Conservation (phyloP, 176 grass and related monocot genomes). For the Pontederia crassipes region DNA sequence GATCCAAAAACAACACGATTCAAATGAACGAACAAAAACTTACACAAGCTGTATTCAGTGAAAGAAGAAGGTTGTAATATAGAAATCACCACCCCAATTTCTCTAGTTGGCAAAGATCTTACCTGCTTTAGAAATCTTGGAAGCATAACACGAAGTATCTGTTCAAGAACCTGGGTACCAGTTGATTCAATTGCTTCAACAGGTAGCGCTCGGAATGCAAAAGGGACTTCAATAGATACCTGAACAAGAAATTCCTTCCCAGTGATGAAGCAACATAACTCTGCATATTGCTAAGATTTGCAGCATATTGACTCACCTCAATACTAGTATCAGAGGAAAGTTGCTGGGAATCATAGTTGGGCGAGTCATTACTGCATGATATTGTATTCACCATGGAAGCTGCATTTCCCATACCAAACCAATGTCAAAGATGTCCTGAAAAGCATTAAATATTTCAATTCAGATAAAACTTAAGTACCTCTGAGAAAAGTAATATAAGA, state of each 20-base stretch:
- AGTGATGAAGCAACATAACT: background rate
- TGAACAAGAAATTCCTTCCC: slow-evolving; percentile 20
- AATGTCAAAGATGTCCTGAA: slow-evolving; percentile 89
- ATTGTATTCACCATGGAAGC: slow-evolving; percentile 98
- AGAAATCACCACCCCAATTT: too few species aligned
- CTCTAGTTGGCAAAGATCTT: background rate
- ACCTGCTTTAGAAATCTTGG: slow-evolving; percentile 90
- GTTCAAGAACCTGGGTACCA: slow-evolving; percentile 78
- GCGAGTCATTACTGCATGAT: slow-evolving; percentile 45
- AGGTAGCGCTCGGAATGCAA: slow-evolving; percentile 71
- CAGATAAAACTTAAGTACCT: slow-evolving; percentile 14
- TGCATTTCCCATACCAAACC: slow-evolving; percentile 91
- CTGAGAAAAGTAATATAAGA: background rate
- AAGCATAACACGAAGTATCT: slow-evolving; percentile 70
- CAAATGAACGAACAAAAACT: too few species aligned
- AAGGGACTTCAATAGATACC: slow-evolving; percentile 88
- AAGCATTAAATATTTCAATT: slow-evolving; percentile 41
- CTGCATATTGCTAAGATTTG: background rate
- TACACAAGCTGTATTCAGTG: too few species aligned
- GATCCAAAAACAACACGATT: too few species aligned
- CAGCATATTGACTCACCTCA: slow-evolving; percentile 37
- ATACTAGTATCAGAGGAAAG: slow-evolving; percentile 88
- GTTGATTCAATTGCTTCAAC: slow-evolving; percentile 81
- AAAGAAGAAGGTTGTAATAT: too few species aligned
- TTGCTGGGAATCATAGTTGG: slow-evolving; percentile 33